Base-by-base conservation (phyloP, 495 filamentous ascomycete species). In the Trichoderma asperelloides region DNA sequence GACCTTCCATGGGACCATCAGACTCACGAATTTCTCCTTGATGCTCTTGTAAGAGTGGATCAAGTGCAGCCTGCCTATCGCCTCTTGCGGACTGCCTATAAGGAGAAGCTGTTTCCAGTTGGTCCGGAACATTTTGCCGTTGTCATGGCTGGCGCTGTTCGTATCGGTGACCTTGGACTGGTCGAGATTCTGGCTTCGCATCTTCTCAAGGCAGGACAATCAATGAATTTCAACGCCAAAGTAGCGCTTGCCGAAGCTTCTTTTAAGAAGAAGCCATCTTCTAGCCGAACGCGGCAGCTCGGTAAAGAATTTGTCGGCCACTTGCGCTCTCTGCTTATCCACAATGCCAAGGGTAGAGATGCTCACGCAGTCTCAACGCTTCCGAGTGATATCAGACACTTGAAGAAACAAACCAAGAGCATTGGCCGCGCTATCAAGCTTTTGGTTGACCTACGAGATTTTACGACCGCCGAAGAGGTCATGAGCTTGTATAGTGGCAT, bases 21-120 rank as follows among this genome's bases (percentile, higher is more conserved):
- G 72, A 94, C 94, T 9, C 94, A 93, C 74, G 84, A 82, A 39
- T 84, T 88, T 67, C 76, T 96, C 41, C 88, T 97, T 75, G 82
- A 88, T 63, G 84, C 84, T n/a, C 78, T 96, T 33, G 78, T 82
- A 8, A 72, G 89, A 65, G 76, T 83, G 65, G 77, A 82, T 8
- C 85, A 88, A 71, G 81, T 90, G 12, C 81, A 87, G 64, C 81
- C 84, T 68, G 95, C 93, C 3, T 80, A 84, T 33, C 78, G 79
- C 57, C 86, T 95, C 47, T 78, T 97, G 37, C 74, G 78, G 27
- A 74, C 77, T 0, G 82, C 89, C 25, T 81, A 93, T 71, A 81
- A 78, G 67, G 77, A 85, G 23, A 79, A 81, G 8, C 78, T 82
- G 7, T 78, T 93, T 28, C 77, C 82, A 63, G 82, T 86, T 3